A percentile compares a stretch with the other conserved stretches of the same genome.
Conservation (phyloP, 371 early-diverging fungal species). For the Lichtheimia corymbifera region DNA sequence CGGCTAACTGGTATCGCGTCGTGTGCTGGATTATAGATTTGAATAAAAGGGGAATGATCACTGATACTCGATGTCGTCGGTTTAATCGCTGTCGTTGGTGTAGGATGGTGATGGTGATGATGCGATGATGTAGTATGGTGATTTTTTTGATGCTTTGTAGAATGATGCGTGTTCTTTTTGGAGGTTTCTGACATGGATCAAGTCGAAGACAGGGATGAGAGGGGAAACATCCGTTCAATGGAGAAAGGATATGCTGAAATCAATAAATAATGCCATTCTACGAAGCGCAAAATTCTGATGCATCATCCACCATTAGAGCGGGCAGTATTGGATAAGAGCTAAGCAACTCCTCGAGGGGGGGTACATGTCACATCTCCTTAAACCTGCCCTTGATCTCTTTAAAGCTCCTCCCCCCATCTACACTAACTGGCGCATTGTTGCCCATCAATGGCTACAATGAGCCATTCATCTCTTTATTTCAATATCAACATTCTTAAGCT, state of each 20-base stretch:
- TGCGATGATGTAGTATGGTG: background rate
- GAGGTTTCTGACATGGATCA: background rate
- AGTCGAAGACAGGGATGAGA: background rate
- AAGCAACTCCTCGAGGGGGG: slow-evolving; percentile 11
- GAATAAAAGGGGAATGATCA: background rate
- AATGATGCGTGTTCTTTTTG: background rate
- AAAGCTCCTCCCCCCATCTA: too few species aligned
- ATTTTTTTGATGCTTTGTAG: background rate
- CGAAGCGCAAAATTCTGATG: too few species aligned
- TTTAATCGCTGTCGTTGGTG: background rate
- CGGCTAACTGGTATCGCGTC: too few species aligned
- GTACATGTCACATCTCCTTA: too few species aligned
- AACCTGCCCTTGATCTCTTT: too few species aligned
- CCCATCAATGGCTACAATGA: too few species aligned
- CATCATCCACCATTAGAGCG: slow-evolving; percentile 1
- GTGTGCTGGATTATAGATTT: background rate
- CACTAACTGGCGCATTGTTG: too few species aligned
- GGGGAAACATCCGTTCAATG: background rate
- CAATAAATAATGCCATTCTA: background rate
- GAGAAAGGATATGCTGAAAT: background rate
- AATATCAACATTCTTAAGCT: too few species aligned
- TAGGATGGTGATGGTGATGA: background rate
- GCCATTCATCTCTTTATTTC: too few species aligned
- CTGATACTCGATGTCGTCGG: background rate
- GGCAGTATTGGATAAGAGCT: background rate